Evolutionary conservation across 345 rosid genomes (phyloP).

Genomic region (Acer saccharum): DNA sequence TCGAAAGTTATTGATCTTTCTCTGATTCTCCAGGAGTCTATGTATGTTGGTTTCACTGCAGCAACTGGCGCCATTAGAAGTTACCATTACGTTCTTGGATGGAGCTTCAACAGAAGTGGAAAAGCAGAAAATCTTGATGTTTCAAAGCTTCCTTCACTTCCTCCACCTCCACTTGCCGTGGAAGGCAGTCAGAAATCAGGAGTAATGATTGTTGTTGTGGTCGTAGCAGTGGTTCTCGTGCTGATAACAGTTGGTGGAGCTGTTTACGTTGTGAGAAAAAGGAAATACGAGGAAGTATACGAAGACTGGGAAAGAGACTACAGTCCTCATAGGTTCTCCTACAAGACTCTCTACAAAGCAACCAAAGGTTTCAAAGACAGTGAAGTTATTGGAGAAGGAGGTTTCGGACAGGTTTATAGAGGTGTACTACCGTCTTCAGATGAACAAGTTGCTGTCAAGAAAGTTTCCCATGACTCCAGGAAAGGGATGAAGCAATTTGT

Average conservation of each 20-base stretch:
- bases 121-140: conserved; percentile 40
- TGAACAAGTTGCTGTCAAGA: conserved; percentile 59
- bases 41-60: conserved; percentile 58
- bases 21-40: conserved; percentile 28
- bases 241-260: conserved; percentile 22
- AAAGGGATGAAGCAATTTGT: conserved; percentile 48
- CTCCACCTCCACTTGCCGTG: conserved; percentile 23
- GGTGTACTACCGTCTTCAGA: conserved; percentile 36
- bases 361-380: no score
- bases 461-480: conserved; percentile 44
- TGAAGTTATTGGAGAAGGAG: no score
- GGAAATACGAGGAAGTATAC: no score
- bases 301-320: no score
- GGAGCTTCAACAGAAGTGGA: conserved; percentile 60
- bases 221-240: conserved; percentile 22
- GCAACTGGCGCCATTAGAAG: conserved; percentile 43
- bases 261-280: background rate
- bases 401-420: no score
- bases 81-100: conserved; percentile 53
- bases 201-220: conserved; percentile 18
- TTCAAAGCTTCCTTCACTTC: conserved; percentile 57
- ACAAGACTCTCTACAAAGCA: conserved; percentile 20
- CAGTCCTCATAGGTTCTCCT: conserved; percentile 36
- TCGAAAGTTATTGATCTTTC: conserved; percentile 47
- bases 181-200: conserved; percentile 20